Percentiles rank a stretch among this genome's conserved stretches.
These are phyloP conservation scores for Stachybotrys elegans DNA, from an alignment of 2,329 filamentous ascomycete genomes.

Conservation along the genomic window DNA sequence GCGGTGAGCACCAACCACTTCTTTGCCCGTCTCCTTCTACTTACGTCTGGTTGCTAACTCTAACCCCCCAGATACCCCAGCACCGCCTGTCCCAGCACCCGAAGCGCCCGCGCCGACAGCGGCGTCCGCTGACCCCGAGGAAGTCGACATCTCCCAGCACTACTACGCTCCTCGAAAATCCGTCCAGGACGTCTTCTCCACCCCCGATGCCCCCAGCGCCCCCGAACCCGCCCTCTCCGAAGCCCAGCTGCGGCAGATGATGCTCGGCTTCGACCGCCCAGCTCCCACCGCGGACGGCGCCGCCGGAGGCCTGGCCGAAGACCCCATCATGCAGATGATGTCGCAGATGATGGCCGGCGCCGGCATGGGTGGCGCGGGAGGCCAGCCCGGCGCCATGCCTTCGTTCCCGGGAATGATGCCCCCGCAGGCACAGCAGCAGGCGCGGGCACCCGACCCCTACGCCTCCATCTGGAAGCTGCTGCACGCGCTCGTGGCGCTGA, in stretches of 20 bases:
- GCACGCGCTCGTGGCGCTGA: slow-evolving; percentile 67
- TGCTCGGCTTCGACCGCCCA: slow-evolving; percentile 50
- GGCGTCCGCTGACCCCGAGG: slow-evolving; percentile 60
- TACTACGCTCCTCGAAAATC: slow-evolving; percentile 53
- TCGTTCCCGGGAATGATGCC: slow-evolving; percentile 36
- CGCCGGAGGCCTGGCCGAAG: slow-evolving; percentile 19
- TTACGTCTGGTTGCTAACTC: too few species aligned
- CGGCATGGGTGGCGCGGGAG: slow-evolving; percentile 20
- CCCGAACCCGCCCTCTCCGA: slow-evolving; percentile 41
- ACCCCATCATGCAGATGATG: slow-evolving; percentile 59
- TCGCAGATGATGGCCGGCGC: slow-evolving; percentile 61
- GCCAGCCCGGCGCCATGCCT: slow-evolving; percentile 26
- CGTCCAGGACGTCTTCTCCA: slow-evolving; percentile 8
- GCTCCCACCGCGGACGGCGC: slow-evolving; percentile 17
- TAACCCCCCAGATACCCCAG: slow-evolving; percentile 17
- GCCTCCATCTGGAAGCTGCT: slow-evolving; percentile 64
- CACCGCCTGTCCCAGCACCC: slow-evolving; percentile 22
- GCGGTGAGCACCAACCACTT: slow-evolving; percentile 18
- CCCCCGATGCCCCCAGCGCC: slow-evolving; percentile 26
- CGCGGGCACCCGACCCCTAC: slow-evolving; percentile 28
- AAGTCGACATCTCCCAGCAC: slow-evolving; percentile 75
- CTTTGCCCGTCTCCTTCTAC: too few species aligned
- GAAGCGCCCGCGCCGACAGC: slow-evolving; percentile 13
- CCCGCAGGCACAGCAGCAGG: slow-evolving; percentile 20
- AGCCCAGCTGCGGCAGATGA: slow-evolving; percentile 59